These are phyloP conservation scores for Aspergillus fischeri DNA, from an alignment of 2,329 filamentous ascomycete species.

Conservation along the genomic window DNA sequence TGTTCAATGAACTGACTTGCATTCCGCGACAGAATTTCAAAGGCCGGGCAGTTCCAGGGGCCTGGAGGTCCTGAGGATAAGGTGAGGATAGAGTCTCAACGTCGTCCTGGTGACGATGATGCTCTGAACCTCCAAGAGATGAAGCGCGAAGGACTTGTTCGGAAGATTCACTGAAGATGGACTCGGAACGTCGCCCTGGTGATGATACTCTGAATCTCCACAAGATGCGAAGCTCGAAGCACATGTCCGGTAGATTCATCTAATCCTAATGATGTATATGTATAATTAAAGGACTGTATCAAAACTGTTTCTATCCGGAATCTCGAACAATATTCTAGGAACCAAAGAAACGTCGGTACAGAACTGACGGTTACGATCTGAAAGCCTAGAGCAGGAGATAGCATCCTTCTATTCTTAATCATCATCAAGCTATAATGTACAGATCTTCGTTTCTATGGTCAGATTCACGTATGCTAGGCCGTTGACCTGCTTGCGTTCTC, in stretches of 20 bases:
- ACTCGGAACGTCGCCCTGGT: slow-evolving; percentile 23
- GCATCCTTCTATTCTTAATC: neutral
- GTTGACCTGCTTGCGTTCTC: neutral
- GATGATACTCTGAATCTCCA: slow-evolving; percentile 25
- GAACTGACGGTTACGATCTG: neutral
- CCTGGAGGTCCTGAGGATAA: slow-evolving; percentile 35
- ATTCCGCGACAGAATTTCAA: slow-evolving; percentile 26
- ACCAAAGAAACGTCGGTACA: neutral
- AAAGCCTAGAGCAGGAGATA: neutral
- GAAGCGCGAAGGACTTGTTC: slow-evolving; percentile 14
- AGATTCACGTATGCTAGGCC: neutral
- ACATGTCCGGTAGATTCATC: neutral
- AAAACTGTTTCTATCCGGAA: neutral
- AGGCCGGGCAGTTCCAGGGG: slow-evolving; percentile 35
- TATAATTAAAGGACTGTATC: neutral
- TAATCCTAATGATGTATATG: neutral
- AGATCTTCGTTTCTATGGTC: neutral
- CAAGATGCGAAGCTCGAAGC: slow-evolving; percentile 22
- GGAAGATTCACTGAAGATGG: slow-evolving; percentile 8
- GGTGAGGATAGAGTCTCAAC: slow-evolving; percentile 22
- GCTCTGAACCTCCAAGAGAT: slow-evolving; percentile 20
- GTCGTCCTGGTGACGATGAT: slow-evolving; percentile 27
- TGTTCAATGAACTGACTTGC: slow-evolving; percentile 1
- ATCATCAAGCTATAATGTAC: neutral
- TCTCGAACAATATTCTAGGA: neutral